Evolutionary conservation across 2,329 filamentous ascomycete species (phyloP).

Genomic region (Colletotrichum viniferum): DNA sequence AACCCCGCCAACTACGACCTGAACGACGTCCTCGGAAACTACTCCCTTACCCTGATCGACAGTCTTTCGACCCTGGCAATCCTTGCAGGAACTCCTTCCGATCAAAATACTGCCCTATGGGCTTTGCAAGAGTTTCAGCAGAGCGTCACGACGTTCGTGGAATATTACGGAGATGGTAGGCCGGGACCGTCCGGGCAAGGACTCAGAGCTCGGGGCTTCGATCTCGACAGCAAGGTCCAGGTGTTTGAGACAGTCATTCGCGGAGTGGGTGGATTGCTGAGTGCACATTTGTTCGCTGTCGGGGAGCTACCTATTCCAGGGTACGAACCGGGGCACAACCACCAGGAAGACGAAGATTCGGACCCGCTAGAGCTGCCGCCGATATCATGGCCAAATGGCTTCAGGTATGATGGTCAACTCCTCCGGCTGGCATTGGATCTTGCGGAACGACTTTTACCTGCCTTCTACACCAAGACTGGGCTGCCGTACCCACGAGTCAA

Average conservation of each 20-base stretch:
- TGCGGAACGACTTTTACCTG: constrained; percentile 81
- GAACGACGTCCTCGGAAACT: constrained; percentile 96
- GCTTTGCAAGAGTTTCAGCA: constrained; percentile 79
- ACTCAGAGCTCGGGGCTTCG: constrained; percentile 78
- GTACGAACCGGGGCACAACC: constrained; percentile 61
- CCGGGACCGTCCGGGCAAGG: constrained; percentile 72
- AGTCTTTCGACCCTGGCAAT: constrained; percentile 94
- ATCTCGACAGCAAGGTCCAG: constrained; percentile 97
- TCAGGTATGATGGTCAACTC: constrained; percentile 88
- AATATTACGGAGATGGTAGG: constrained; percentile 86
- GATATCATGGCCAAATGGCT: constrained; percentile 72
- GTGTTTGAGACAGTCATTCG: constrained; percentile 98
- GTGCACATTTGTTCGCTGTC: constrained; percentile 90
- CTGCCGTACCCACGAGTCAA: constrained; percentile 96
- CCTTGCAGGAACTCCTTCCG: constrained; percentile 75
- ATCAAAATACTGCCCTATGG: constrained; percentile 58
- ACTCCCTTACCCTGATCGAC: constrained; percentile 93
- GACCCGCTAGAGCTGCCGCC: constrained; percentile 52
- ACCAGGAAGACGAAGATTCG: constrained; percentile 27
- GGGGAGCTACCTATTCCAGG: constrained; percentile 87
- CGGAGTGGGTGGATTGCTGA: constrained; percentile 87
- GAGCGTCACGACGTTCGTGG: constrained; percentile 76
- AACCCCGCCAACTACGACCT: constrained; percentile 83
- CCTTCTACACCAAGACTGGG: constrained; percentile 89
- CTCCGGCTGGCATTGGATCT: constrained; percentile 89